phyloP scores from a whole-genome alignment of 164 flowering plant genomes.

The Tetracentron sinense region DNA sequence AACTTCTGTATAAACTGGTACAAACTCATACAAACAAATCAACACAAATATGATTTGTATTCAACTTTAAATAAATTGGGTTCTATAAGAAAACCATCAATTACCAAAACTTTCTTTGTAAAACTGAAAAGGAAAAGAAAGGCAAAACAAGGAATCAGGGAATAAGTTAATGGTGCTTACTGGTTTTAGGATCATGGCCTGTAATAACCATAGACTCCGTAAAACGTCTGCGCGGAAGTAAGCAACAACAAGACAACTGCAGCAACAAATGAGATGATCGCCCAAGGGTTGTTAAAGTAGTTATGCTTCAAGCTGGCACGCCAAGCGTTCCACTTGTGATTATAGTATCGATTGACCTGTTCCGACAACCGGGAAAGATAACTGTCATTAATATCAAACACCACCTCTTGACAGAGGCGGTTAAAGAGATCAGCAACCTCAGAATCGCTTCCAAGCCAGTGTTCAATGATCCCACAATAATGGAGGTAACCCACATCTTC shows the following conservation, averaged over 20 bases:
- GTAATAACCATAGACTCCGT: no score
- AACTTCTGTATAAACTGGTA: no score
- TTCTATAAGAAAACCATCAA: no score
- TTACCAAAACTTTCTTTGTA: no score
- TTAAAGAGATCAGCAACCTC: constrained; percentile 91
- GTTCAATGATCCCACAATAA: constrained; percentile 78
- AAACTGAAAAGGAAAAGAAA: no score
- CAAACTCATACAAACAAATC: no score
- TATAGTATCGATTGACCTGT: constrained; percentile 56
- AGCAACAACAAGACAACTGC: constrained; percentile 62
- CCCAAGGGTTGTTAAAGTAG: constrained; percentile 87
- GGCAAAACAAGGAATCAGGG: no score
- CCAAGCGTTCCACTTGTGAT: constrained; percentile 81
- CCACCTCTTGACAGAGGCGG: constrained; percentile 79
- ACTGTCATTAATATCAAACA: constrained; percentile 73
- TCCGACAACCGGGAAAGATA: constrained; percentile 65
- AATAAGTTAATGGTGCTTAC: no score
- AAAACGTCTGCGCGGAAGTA: no score
- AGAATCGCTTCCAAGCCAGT: constrained; percentile 86
- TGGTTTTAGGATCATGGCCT: no score
- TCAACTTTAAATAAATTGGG: no score
- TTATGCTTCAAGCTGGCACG: constrained; percentile 69
- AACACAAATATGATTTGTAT: no score
- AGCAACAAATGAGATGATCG: constrained; percentile 68
- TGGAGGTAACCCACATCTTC: constrained; percentile 80